Percentiles rank a stretch among this genome's conserved stretches.
These are phyloP conservation scores for Daedalea quercina DNA, from an alignment of 768 basidiomycete species.

Conservation along the genomic window DNA sequence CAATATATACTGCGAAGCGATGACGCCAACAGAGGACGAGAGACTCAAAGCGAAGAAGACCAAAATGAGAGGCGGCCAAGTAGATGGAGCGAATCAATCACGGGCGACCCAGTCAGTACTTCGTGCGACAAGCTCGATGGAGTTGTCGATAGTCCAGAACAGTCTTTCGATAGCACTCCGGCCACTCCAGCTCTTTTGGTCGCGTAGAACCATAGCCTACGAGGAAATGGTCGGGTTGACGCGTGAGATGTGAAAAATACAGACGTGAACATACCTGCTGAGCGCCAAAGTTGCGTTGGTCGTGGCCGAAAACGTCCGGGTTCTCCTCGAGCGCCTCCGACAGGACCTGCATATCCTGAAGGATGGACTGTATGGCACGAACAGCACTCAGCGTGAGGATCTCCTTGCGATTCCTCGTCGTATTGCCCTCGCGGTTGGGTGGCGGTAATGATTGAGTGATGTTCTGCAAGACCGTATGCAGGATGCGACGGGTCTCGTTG, in stretches of 20 bases:
- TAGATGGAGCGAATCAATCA: constrained; percentile 14
- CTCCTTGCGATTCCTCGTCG: constrained; percentile 75
- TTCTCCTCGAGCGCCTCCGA: constrained; percentile 89
- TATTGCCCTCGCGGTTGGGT: constrained; percentile 36
- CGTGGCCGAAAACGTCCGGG: constrained; percentile 85
- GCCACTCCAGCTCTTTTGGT: constrained; percentile 94
- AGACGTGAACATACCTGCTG: constrained; percentile 77
- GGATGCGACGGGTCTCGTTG: constrained; percentile 84
- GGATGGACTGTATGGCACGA: constrained; percentile 74
- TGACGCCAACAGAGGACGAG: not conserved
- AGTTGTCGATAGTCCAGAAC: constrained; percentile 91
- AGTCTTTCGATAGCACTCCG: constrained; percentile 85
- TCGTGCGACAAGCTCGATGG: constrained; percentile 78
- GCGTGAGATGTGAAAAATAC: not conserved
- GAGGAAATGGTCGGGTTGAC: constrained; percentile 1
- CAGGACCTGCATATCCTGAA: constrained; percentile 83
- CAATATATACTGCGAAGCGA: constrained; percentile 4
- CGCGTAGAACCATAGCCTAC: constrained; percentile 91
- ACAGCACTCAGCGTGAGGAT: constrained; percentile 65
- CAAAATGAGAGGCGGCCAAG: not conserved
- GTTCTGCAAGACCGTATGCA: constrained; percentile 85
- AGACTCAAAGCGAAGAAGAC: not conserved
- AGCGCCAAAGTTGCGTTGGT: constrained; percentile 92
- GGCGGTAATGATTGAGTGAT: constrained; percentile 68
- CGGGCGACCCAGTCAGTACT: constrained; percentile 75